Conservation (phyloP, 768 basidiomycete genomes). For the Serendipita indica region DNA sequence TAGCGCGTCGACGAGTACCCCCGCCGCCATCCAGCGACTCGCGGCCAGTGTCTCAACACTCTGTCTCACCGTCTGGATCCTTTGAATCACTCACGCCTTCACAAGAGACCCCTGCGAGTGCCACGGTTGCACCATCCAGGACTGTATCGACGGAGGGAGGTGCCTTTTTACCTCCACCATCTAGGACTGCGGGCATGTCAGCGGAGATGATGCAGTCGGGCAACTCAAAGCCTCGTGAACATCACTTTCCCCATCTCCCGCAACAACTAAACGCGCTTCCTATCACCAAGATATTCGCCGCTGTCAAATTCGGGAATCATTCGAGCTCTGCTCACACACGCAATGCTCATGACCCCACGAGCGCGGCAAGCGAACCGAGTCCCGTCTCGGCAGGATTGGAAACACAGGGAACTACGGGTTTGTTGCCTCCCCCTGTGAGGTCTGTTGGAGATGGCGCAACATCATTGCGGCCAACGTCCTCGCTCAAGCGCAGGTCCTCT, state of each 20-base stretch:
- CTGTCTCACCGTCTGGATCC: not conserved
- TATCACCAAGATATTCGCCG: constrained; percentile 2
- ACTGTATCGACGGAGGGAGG: no score
- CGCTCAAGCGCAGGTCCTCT: not conserved
- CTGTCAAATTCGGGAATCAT: not conserved
- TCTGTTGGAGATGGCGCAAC: not conserved
- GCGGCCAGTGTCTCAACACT: not conserved
- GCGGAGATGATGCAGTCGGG: not conserved
- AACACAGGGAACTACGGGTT: not conserved
- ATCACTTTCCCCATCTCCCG: not conserved
- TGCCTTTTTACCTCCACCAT: not conserved
- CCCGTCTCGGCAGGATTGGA: not conserved
- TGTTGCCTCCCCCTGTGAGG: not conserved
- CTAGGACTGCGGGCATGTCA: not conserved
- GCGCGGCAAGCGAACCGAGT: not conserved
- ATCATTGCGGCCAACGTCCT: not conserved
- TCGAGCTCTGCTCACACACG: not conserved
- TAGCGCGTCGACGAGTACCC: not conserved
- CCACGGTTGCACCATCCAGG: no score
- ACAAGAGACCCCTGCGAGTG: no score
- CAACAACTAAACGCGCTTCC: not conserved
- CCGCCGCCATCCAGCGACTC: not conserved
- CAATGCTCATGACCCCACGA: not conserved
- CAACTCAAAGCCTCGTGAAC: not conserved
- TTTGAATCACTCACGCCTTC: not conserved